phyloP scores from a whole-genome alignment of 805 yeast genomes.

The Teunomyces funiuensis region DNA sequence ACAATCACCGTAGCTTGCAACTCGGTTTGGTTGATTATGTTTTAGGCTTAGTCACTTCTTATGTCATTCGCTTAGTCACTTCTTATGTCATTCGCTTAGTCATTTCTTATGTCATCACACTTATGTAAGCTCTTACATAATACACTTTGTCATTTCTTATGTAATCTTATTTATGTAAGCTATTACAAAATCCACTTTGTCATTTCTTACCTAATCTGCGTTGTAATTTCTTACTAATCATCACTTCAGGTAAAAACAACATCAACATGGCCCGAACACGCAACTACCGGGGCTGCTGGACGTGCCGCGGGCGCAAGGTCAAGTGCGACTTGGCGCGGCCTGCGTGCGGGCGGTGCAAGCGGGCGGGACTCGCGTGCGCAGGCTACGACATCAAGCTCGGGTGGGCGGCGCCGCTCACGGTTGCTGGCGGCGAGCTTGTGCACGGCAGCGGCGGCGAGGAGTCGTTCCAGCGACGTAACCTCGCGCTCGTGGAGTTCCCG shows the following conservation, averaged over 20 bases:
- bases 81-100: no score
- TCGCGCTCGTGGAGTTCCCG: slow-evolving; percentile 46
- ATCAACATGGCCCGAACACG: slow-evolving; percentile 27
- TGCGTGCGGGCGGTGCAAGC: slow-evolving; percentile 45
- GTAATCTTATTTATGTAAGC: no score
- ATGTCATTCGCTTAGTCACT: no score
- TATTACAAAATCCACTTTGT: background rate
- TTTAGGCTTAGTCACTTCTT: no score
- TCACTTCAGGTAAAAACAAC: no score
- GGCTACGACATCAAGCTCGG: slow-evolving; percentile 52
- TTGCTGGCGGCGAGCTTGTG: no score
- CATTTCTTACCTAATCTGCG: background rate
- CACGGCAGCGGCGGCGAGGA: no score
- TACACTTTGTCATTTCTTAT: no score
- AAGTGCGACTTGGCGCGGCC: slow-evolving; percentile 53
- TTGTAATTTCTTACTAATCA: background rate
- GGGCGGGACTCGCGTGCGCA: slow-evolving; percentile 44
- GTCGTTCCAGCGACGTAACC: slow-evolving; percentile 43
- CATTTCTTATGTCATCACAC: no score
- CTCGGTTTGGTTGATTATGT: no score
- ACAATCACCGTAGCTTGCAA: no score
- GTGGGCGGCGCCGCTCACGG: slow-evolving; percentile 44
- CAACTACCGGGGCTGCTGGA: slow-evolving; percentile 54
- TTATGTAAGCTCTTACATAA: background rate
- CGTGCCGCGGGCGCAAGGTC: slow-evolving; percentile 53